Evolutionary conservation across 73 alveolate genomes (phyloP), one percentile per base, ranked within the genome.

Genomic region (Symbiodinium pilosum): DNA sequence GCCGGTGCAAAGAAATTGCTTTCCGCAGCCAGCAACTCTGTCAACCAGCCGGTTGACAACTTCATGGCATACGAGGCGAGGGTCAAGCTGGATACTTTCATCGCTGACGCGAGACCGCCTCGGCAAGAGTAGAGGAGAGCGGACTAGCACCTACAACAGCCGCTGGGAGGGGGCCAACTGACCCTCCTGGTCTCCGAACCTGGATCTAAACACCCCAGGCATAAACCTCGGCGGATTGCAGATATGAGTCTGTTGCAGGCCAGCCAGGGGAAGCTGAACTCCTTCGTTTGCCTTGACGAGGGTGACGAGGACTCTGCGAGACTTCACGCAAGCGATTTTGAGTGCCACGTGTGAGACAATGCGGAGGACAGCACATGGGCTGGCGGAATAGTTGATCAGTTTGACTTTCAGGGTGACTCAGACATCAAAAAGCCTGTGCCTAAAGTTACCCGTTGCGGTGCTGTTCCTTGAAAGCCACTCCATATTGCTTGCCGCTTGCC

Each of bases 31-130:
- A 20, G 77, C 36, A 24, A 36, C n/a, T 71, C 89, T 77, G 83
- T 92, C 92, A 75, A 92, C 69, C 98, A 92, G 84, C 98, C 98
- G 39, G 98, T 92, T 30, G 98, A 92, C 98, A 92, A 92, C 44
- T 92, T 92, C 98, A 92, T 92, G 98, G 98, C 98, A 6, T 92
- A 87, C 84, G 92, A 92, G 98, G 96, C 83, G 77, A 47, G 59
- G 59, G 21, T 47, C 59, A 9, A 9, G 59, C 59, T 14, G 59
- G 59, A 9, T 47, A 9, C 59, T 47, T 47, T 47, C 21, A 47
- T 47, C 14, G 59, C 14, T 47, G n/a, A n/a, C n/a, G n/a, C n/a
- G n/a, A n/a, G n/a, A n/a, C n/a, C n/a, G n/a, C n/a, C n/a, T n/a
- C n/a, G n/a, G n/a, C n/a, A n/a, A n/a, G n/a, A n/a, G n/a, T n/a